Evolutionary conservation across 164 flowering plant species (phyloP).

Genomic region (Annona cherimola): DNA sequence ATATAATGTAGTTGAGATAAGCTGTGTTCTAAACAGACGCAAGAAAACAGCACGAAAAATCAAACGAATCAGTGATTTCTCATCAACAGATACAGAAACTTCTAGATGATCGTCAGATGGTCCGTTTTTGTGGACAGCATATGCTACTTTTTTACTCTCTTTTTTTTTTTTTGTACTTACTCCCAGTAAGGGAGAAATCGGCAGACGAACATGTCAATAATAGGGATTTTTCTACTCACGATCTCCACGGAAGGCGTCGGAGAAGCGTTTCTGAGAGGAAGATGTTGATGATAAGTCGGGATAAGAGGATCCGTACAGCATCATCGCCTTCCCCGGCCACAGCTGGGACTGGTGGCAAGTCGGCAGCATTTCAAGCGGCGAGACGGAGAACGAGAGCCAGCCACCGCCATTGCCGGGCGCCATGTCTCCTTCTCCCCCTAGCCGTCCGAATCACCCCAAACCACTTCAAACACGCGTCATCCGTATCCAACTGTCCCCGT

Average conservation of each 20-base stretch:
- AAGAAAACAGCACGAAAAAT: neutral
- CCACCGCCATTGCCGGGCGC: constrained; percentile 43
- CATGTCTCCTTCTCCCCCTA: constrained; percentile 34
- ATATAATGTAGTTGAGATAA: neutral
- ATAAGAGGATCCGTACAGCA: constrained; percentile 24
- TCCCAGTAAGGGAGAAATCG: too few species aligned
- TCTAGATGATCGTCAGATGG: too few species aligned
- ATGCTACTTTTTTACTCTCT: too few species aligned
- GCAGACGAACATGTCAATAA: too few species aligned
- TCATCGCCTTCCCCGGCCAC: too few species aligned
- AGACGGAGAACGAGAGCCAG: constrained; percentile 76
- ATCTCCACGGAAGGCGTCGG: constrained; percentile 43
- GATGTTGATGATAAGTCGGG: constrained; percentile 7
- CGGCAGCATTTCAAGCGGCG: constrained; percentile 56
- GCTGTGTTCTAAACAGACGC: neutral
- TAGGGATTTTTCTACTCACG: constrained; percentile 10
- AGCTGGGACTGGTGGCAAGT: constrained; percentile 37
- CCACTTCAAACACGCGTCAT: neutral
- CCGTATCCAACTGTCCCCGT: neutral
- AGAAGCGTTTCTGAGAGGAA: constrained; percentile 32
- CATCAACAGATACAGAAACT: too few species aligned
- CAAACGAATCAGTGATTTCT: neutral
- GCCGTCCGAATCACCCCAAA: neutral
- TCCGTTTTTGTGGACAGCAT: too few species aligned
- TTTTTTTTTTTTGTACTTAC: too few species aligned